Evolutionary conservation across 1,284 basidiomycete species (phyloP), one percentile per base, ranked within the genome.

Genomic region (Cutaneotrichosporon curvatum): DNA sequence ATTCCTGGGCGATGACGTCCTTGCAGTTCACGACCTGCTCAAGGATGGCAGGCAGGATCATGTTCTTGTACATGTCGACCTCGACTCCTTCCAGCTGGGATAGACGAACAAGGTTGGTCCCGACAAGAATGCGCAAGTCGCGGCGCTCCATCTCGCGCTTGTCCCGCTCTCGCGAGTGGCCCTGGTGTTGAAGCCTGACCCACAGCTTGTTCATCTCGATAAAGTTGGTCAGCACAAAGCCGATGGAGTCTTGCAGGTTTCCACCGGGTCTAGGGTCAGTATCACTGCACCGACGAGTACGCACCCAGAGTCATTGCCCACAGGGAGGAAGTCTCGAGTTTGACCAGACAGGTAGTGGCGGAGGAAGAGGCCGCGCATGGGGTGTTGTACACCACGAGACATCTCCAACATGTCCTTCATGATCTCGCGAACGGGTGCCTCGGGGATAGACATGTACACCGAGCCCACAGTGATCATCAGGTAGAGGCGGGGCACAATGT

Each of bases 371-470:
- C 91, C 92, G 42, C 92, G 78, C 36, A 89, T 90, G 15, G 91
- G 91, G 68, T 95, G 89, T 57, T 96, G 78, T 4, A 95, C 87
- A 51, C 92, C 91, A 31, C 90, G 78, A 23, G 88, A 89, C 91
- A 96, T 96, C 70, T 96, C 91, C 82, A 96, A 85, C 90, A 96
- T 94, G 72, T 96, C 91, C 78, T 94, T 95, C 91, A 95, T 96
- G 58, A 96, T 89, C 74, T 96, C 90, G 76, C 90, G 92, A 49
- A 95, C 83, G 6, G 91, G 91, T 7, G 90, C 89, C 47, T 94
- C 90, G 2, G 88, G 82, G 37, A 95, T 83, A 18, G 88, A 90
- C 91, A 95, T 95, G 76, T 94, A 95, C 18, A 96, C 90, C 1
- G 91, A 87, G 48, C 91, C 92, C 49, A 96, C 91, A 21, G 92